A percentile compares a stretch with the other conserved stretches of the same genome.
phyloP scores from a whole-genome alignment of 179 eudicot species.

The Actinidia polygama region DNA sequence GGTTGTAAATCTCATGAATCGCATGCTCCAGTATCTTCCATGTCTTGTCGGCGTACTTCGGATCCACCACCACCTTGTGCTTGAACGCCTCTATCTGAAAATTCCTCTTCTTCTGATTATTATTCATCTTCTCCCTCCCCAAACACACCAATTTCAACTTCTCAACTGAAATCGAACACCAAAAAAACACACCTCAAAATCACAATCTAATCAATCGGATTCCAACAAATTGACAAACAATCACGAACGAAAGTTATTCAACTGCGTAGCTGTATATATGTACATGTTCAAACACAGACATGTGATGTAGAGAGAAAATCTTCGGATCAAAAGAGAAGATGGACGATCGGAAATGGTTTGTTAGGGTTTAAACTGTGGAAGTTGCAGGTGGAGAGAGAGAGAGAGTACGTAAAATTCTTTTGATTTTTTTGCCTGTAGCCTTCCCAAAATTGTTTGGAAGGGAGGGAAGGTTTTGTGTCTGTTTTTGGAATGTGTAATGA shows the following conservation, averaged over 20 bases:
- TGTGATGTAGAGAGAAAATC: neutral
- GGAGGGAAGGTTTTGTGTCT: too few species aligned
- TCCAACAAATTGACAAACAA: neutral
- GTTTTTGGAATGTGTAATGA: too few species aligned
- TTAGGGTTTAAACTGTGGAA: neutral
- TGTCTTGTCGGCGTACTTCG: slow-evolving; percentile 57
- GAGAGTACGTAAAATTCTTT: neutral
- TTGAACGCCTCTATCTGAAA: slow-evolving; percentile 58
- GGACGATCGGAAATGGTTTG: neutral
- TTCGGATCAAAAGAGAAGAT: slow-evolving; percentile 6
- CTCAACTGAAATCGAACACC: neutral
- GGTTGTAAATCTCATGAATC: slow-evolving; percentile 61
- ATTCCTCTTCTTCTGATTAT: slow-evolving; percentile 47
- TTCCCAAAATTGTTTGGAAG: too few species aligned
- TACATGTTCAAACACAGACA: neutral
- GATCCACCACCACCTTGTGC: slow-evolving; percentile 54
- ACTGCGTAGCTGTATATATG: neutral
- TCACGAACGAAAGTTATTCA: neutral
- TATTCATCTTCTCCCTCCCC: slow-evolving; percentile 26
- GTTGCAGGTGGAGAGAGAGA: slow-evolving; percentile 10
- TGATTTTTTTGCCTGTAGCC: neutral
- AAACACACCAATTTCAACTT: neutral
- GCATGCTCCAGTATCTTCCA: slow-evolving; percentile 66
- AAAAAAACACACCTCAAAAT: neutral
- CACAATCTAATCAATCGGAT: neutral